These are phyloP conservation scores for Gorgonomyces haynaldii DNA, from an alignment of 192 early-diverging fungal species.

Conservation along the genomic window DNA sequence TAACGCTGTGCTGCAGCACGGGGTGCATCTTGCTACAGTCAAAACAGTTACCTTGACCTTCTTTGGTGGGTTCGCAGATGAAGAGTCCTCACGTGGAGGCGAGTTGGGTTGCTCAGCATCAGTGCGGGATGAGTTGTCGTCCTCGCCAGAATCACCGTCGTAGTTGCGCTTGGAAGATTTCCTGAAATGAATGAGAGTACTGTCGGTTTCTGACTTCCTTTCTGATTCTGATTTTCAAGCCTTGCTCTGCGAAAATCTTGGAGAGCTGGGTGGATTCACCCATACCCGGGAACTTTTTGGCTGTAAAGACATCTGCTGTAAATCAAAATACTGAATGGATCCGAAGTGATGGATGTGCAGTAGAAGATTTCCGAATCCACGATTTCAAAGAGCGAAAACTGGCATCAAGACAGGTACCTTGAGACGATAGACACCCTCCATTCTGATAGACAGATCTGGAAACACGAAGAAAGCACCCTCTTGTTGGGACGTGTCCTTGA, in stretches of 20 bases:
- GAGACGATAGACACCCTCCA: constrained; percentile 64
- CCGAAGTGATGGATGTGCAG: constrained; percentile 76
- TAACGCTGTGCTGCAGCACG: no score
- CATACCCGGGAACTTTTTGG: constrained; percentile 96
- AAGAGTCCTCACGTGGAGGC: no score
- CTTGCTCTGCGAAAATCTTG: constrained; percentile 90
- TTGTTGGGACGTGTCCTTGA: constrained; percentile 75
- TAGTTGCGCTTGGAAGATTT: no score
- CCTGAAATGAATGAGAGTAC: constrained; percentile 6
- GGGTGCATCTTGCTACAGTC: no score
- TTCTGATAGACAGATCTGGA: constrained; percentile 69
- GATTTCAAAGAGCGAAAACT: constrained; percentile 87
- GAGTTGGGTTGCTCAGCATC: no score
- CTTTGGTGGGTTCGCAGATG: no score
- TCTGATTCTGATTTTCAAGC: constrained; percentile 84
- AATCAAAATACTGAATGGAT: constrained; percentile 48
- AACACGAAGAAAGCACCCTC: constrained; percentile 96
- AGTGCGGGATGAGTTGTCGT: no score
- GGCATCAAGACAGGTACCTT: constrained; percentile 18
- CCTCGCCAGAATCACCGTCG: no score
- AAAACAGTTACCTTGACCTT: no score
- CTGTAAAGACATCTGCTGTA: constrained; percentile 32
- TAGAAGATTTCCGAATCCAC: constrained; percentile 68
- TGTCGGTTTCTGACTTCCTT: constrained; percentile 57
- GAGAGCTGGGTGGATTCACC: constrained; percentile 76